A percentile compares a stretch with the other conserved stretches of the same genome.
Evolutionary conservation across 139 green algal species (phyloP).

Genomic region (Micractinium sp.): DNA sequence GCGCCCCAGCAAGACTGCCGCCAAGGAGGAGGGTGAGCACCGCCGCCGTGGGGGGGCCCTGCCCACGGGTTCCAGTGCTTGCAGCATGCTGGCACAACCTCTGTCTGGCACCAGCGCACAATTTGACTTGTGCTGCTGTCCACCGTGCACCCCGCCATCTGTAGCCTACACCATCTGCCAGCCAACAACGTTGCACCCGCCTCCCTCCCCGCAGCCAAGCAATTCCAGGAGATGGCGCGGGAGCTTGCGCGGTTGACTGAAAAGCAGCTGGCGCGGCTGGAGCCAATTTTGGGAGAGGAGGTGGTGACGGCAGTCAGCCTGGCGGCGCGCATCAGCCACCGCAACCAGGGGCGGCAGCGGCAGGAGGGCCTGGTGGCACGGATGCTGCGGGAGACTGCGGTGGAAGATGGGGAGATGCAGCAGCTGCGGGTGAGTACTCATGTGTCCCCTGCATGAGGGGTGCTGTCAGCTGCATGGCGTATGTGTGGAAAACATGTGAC

Average conservation of each 20-base stretch:
- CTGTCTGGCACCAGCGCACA: neutral
- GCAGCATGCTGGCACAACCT: neutral
- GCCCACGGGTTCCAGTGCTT: neutral
- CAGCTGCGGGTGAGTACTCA: constrained; percentile 11
- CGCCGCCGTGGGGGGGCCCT: too few relatives aligned
- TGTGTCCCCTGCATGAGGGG: too few relatives aligned
- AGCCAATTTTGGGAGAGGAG: constrained; percentile 6
- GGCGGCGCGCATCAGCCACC: neutral
- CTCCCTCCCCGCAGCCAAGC: constrained; percentile 8
- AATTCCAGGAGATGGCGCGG: neutral
- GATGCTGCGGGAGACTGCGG: constrained; percentile 19
- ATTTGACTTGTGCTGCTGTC: neutral
- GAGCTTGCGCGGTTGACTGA: constrained; percentile 4
- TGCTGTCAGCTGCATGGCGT: neutral
- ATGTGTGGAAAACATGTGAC: neutral
- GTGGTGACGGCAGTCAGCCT: neutral
- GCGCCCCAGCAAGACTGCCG: constrained; percentile 21
- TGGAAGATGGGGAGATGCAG: constrained; percentile 4
- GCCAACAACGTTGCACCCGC: too few relatives aligned
- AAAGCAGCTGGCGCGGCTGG: constrained; percentile 10
- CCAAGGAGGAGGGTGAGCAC: constrained; percentile 9
- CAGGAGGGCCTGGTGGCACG: constrained; percentile 30
- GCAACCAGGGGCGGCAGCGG: constrained; percentile 15
- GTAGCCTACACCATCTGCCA: too few relatives aligned
- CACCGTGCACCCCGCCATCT: too few relatives aligned